Conservation (phyloP, 768 basidiomycete species). For the Kwoniella newhampshirensis region DNA sequence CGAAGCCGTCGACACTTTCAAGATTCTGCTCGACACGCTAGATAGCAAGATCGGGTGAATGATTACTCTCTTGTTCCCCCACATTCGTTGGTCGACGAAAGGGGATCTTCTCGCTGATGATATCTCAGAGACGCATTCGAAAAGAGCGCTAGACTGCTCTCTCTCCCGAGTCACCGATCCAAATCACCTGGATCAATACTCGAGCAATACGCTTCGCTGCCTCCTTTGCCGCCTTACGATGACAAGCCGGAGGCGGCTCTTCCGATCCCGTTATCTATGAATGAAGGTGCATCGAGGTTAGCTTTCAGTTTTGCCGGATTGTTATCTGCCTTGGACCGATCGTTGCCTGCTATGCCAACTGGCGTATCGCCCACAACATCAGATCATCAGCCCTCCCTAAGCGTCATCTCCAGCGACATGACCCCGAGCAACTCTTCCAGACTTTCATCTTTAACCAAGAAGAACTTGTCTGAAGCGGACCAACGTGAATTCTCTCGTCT, state of each 20-base stretch:
- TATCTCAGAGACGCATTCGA: conserved; percentile 65
- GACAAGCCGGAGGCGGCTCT: conserved; percentile 13
- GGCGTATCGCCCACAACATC: too few relatives aligned
- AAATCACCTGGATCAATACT: conserved; percentile 29
- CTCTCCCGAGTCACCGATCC: conserved; percentile 56
- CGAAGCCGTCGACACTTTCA: conserved; percentile 61
- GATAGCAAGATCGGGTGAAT: conserved; percentile 71
- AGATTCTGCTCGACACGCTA: conserved; percentile 68
- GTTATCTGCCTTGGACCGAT: conserved; percentile 68
- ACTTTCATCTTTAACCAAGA: too few relatives aligned
- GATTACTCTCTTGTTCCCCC: neutral
- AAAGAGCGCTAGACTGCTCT: conserved; percentile 71
- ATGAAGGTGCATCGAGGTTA: conserved; percentile 54
- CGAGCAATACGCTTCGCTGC: conserved; percentile 28
- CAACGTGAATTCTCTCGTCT: conserved; percentile 61
- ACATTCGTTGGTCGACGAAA: too few relatives aligned
- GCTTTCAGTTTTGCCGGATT: conserved; percentile 77
- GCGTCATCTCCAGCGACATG: too few relatives aligned
- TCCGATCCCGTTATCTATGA: conserved; percentile 25
- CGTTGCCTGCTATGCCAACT: conserved; percentile 61
- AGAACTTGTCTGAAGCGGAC: conserved; percentile 18
- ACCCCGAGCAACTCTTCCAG: too few relatives aligned
- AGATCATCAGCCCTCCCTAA: too few relatives aligned
- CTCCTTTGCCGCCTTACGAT: conserved; percentile 28
- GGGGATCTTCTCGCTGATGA: too few relatives aligned